Evolutionary conservation across 1,284 basidiomycete species (phyloP), one percentile per base, ranked within the genome.

Genomic region (Volvariella surrecta): DNA sequence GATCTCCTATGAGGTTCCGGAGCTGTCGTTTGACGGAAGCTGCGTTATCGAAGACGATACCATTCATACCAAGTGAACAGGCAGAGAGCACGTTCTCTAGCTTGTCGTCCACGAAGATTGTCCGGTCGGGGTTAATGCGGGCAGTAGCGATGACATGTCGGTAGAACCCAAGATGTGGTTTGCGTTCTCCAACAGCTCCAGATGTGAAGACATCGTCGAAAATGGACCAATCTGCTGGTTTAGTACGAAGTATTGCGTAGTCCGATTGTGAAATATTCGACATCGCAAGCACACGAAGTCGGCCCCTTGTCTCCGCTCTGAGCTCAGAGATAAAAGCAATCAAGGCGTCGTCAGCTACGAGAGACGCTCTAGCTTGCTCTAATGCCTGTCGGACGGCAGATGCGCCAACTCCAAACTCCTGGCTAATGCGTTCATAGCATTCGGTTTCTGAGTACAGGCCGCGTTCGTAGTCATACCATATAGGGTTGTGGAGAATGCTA

Each of bases 231-330:
- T 77, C 69, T 3, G 63, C 67, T 3, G 63, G 58, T 46, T 68
- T 74, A 13, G 61, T 66, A 19, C 60, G 64, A 9, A 76, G 58
- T 4, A 69, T 61, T 22, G 61, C 60, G 50, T 67, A 76, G 50
- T 78, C 75, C n/a, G 72, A 70, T 1, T 59, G 52, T 16, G 75
- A 76, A 35, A 79, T 77, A 54, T 79, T 79, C 20, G 74, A 76
- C 71, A 78, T 76, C 24, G 75, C 74, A 43, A 70, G 74, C 19
- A 78, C 63, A 20, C 56, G 62, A 4, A 74, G 57, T 15, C 55
- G 49, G n/a, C 59, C 58, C 18, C 57, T 45, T 16, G 56, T 51
- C 43, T 64, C 58, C 10, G 53, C 52, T 52, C 72, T 73, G 35
- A 79, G 58, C 39, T 71, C 63, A 7, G 63, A 61, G 38, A 78